Percentiles rank a stretch among this genome's conserved stretches.
Conservation (phyloP, 352 stramenopile genomes). For the Phytophthora colocasiae region DNA sequence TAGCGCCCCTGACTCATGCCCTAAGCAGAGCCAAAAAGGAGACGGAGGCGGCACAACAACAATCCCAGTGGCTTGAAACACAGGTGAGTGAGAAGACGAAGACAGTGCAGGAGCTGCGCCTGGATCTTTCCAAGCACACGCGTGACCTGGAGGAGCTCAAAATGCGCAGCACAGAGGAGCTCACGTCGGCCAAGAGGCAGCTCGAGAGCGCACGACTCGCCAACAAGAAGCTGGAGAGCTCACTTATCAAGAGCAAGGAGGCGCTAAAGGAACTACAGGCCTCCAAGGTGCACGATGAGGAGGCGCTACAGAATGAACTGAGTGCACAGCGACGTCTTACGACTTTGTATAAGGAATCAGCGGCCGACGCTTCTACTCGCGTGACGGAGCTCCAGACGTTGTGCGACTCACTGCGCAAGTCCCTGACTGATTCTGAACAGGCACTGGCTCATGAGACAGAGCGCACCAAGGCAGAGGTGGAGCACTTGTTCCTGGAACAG, state of each 20-base stretch:
- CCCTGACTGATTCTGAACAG: constrained; percentile 67
- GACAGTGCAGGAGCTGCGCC: constrained; percentile 64
- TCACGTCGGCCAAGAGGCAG: constrained; percentile 55
- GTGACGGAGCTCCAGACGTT: constrained; percentile 65
- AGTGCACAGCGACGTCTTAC: constrained; percentile 71
- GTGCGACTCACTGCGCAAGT: constrained; percentile 64
- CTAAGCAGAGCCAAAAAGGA: constrained; percentile 63
- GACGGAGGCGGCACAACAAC: constrained; percentile 54
- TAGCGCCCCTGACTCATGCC: constrained; percentile 60
- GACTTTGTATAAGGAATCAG: constrained; percentile 78
- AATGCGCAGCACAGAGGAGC: constrained; percentile 54
- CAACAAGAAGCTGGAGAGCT: constrained; percentile 71
- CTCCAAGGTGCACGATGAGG: constrained; percentile 64
- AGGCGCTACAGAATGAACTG: constrained; percentile 73
- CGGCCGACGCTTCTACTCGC: constrained; percentile 55
- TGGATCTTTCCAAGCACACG: constrained; percentile 57
- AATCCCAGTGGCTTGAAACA: constrained; percentile 73
- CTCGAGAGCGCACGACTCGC: constrained; percentile 66
- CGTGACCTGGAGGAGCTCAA: constrained; percentile 69
- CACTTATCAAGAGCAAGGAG: constrained; percentile 71
- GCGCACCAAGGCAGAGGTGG: constrained; percentile 69
- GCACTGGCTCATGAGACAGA: constrained; percentile 68
- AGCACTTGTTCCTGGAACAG: constrained; percentile 82
- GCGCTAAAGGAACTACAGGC: constrained; percentile 75
- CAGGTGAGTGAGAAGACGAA: constrained; percentile 76